phyloP scores from a whole-genome alignment of 192 early-diverging fungal genomes.

The Coemansia sp. region DNA sequence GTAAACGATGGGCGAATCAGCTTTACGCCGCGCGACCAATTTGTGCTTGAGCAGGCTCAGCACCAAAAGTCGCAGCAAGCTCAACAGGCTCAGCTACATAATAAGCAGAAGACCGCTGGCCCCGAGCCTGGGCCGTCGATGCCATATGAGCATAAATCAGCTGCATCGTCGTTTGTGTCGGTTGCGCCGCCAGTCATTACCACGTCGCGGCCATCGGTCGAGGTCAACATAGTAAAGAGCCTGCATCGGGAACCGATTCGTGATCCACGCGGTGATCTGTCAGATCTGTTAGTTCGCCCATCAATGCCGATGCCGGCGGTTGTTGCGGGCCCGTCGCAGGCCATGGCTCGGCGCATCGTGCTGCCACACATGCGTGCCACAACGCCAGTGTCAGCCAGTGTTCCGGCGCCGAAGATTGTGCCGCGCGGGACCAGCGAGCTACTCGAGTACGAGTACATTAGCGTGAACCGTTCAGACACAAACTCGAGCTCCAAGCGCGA shows the following conservation, averaged over 20 bases:
- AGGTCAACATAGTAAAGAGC: conserved; percentile 29
- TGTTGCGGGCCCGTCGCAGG: not conserved
- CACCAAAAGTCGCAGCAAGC: conserved; percentile 4
- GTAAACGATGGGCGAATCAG: conserved; percentile 35
- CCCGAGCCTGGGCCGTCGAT: not conserved
- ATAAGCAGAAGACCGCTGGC: not conserved
- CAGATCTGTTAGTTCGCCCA: conserved; percentile 19
- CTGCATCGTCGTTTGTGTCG: conserved; percentile 10
- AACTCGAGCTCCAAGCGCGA: not conserved
- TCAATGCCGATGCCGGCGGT: conserved; percentile 4
- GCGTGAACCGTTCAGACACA: not conserved
- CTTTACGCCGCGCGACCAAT: conserved; percentile 30
- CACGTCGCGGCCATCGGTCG: not conserved
- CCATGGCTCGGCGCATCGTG: conserved; percentile 23
- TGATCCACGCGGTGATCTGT: conserved; percentile 42
- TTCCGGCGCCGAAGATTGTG: conserved; percentile 33
- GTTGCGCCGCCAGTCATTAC: not conserved
- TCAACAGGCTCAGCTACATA: not conserved
- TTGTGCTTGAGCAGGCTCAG: conserved; percentile 17
- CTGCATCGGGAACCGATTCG: conserved; percentile 38
- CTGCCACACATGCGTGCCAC: conserved; percentile 39
- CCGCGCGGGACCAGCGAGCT: conserved; percentile 12
- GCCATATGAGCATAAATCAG: not conserved
- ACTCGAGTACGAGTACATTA: conserved; percentile 6
- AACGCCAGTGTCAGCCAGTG: conserved; percentile 37